Conservation (phyloP, 441 rosid species). For the Biscutella laevigata region DNA sequence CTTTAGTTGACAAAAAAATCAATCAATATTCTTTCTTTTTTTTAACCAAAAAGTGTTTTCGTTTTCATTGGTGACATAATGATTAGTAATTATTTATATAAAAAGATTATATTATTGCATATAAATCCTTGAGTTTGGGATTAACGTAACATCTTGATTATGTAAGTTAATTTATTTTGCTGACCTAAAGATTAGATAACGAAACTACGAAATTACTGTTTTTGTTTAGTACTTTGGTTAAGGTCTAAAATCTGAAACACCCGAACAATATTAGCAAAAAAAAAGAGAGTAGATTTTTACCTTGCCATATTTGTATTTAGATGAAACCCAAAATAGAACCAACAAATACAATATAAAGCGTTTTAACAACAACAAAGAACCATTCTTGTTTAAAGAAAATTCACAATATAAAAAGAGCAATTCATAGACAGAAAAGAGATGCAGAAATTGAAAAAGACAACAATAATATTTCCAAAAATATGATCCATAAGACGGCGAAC, state of each 20-base stretch:
- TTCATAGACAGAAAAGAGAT: neutral
- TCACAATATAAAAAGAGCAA: neutral
- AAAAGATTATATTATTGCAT: neutral
- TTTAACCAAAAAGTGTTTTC: neutral
- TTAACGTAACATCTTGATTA: no score
- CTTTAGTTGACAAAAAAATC: no score
- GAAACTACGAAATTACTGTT: neutral
- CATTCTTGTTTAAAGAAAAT: neutral
- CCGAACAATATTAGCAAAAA: no score
- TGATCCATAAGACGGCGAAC: constrained; percentile 4
- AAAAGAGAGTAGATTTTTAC: no score
- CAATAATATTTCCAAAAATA: neutral
- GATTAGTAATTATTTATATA: neutral
- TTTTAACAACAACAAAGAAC: neutral
- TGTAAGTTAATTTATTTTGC: neutral
- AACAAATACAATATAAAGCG: no score
- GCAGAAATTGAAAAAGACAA: neutral
- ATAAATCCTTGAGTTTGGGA: neutral
- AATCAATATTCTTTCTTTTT: neutral
- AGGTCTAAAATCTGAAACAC: no score
- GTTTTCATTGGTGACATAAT: neutral
- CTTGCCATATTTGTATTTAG: no score
- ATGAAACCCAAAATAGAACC: no score
- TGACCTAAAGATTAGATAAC: neutral
- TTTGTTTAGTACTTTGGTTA: no score